phyloP scores from a whole-genome alignment of 1,284 basidiomycete species.

The Schizopora paradoxa region DNA sequence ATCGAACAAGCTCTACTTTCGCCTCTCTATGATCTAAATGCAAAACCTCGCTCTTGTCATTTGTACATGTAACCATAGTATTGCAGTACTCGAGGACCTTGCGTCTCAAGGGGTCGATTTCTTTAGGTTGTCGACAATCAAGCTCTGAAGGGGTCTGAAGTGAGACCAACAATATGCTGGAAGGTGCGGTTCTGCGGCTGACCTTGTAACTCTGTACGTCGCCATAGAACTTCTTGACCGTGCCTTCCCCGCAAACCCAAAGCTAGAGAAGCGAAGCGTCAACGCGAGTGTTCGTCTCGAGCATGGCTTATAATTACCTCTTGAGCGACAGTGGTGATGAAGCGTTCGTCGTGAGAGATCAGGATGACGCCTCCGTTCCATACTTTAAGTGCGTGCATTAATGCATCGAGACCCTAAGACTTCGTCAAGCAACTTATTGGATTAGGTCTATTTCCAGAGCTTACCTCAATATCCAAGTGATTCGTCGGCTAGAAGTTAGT shows the following conservation, averaged over 20 bases:
- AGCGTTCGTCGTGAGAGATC: slow-evolving; percentile 91
- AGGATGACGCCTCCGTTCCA: slow-evolving; percentile 98
- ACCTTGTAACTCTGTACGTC: slow-evolving; percentile 93
- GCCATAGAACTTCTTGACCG: slow-evolving; percentile 81
- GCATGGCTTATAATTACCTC: slow-evolving; percentile 43
- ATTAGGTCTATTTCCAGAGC: slow-evolving; percentile 11
- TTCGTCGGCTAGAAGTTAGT: slow-evolving; percentile 76
- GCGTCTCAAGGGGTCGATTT: slow-evolving; percentile 57
- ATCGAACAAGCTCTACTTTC: too few relatives aligned
- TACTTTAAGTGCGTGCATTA: slow-evolving; percentile 80
- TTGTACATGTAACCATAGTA: too few relatives aligned
- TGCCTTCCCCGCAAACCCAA: slow-evolving; percentile 88
- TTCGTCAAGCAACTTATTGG: not conserved
- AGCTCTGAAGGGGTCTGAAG: slow-evolving; percentile 39
- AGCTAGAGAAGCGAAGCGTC: slow-evolving; percentile 46
- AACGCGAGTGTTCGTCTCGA: slow-evolving; percentile 6
- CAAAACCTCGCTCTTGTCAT: too few relatives aligned
- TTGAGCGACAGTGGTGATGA: slow-evolving; percentile 80
- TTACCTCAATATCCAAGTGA: slow-evolving; percentile 90
- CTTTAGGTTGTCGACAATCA: slow-evolving; percentile 80
- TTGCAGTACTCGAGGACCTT: too few relatives aligned
- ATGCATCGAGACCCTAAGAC: slow-evolving; percentile 82
- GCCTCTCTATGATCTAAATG: too few relatives aligned
- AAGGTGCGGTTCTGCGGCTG: slow-evolving; percentile 23
- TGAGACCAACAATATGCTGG: slow-evolving; percentile 13